Base-by-base conservation (phyloP, 2,329 filamentous ascomycete genomes). In the Ascochyta fabae region DNA sequence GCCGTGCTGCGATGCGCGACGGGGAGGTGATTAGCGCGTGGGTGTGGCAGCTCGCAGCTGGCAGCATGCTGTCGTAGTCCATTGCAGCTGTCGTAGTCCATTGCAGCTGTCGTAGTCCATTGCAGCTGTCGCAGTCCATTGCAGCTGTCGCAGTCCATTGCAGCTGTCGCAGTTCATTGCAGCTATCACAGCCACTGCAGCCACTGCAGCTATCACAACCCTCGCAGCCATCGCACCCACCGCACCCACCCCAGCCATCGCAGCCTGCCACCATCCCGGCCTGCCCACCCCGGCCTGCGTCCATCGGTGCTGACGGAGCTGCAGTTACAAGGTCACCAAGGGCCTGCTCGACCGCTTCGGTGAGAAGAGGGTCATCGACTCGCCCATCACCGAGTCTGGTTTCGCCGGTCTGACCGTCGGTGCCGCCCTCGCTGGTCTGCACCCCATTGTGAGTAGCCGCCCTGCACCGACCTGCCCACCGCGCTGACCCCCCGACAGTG, bases 321-420 rank as follows among this genome's bases (percentile, higher is more conserved):
- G 63, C 69, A 87, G 84, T 75, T 99, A 99, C 88, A 99, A 99
- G 83, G 94, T 99, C 76, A 99, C 95, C 73, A 97, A 96, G 84
- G 95, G 95, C 68, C 87, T 99, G 62, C 80, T 98, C 72, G 95
- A 99, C 81, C 90, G 94, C 72, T 99, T 99, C 78, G 95, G 95
- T 70, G 93, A 96, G 61, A 96, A 94, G 86, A 87, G 95, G 77
- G 90, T 99, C 69, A 99, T 99, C 75, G 95, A 99, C 80, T 96
- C 90, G 64, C 95, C 95, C 74, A 99, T 99, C 81, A 99, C 95
- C 59, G 95, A 99, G 82, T 93, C 90, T 71, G 95, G 95, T 70
- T 99, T 99, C 83, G 84, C 83, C 75, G 95, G 95, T 84, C 85
- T 99, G 61, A 94, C 94, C 49, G 89, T 98, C 64, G 95, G 95